Percentiles rank a stretch among this genome's conserved stretches.
Evolutionary conservation across 371 early-diverging fungal genomes (phyloP).

Genomic region (Thermomucor indicae-seudaticae): DNA sequence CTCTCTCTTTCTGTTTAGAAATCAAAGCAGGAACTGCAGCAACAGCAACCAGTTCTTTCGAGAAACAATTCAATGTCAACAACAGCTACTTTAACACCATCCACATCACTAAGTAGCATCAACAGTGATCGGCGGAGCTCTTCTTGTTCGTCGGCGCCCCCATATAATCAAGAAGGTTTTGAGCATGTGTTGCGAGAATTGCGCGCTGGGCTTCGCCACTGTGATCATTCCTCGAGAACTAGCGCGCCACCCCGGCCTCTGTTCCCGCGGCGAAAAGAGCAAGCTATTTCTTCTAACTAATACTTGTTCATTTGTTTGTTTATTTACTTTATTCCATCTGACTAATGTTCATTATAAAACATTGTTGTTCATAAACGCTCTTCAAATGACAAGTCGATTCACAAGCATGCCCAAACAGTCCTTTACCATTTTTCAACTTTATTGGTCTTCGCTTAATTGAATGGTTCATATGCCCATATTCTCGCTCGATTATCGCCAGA

Average conservation of each 20-base stretch:
- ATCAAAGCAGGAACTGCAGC: not conserved
- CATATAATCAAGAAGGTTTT: slow-evolving; percentile 30
- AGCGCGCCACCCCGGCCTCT: slow-evolving; percentile 4
- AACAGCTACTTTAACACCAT: slow-evolving; percentile 4
- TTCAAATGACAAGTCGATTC: too few species aligned
- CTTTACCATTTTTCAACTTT: too few species aligned
- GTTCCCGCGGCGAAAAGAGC: slow-evolving; percentile 9
- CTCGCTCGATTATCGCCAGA: slow-evolving; percentile 93
- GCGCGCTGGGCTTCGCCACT: slow-evolving; percentile 26
- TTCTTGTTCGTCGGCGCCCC: not conserved
- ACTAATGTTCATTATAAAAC: too few species aligned
- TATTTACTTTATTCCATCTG: not conserved
- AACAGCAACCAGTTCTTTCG: not conserved
- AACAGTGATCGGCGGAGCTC: not conserved
- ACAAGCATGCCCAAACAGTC: too few species aligned
- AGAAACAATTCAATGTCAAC: slow-evolving; percentile 1
- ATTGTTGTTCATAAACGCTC: too few species aligned
- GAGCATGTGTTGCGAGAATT: slow-evolving; percentile 33
- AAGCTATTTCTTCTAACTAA: too few species aligned
- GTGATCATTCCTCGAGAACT: slow-evolving; percentile 28
- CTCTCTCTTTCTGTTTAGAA: not conserved
- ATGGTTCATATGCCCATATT: slow-evolving; percentile 76
- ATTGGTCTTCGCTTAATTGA: too few species aligned
- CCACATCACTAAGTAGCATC: slow-evolving; percentile 10
- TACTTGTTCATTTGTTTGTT: too few species aligned